A percentile compares a stretch with the other conserved stretches of the same genome.
These are phyloP conservation scores for Prosopis cineraria DNA, from an alignment of 306 rosid species.

Conservation along the genomic window DNA sequence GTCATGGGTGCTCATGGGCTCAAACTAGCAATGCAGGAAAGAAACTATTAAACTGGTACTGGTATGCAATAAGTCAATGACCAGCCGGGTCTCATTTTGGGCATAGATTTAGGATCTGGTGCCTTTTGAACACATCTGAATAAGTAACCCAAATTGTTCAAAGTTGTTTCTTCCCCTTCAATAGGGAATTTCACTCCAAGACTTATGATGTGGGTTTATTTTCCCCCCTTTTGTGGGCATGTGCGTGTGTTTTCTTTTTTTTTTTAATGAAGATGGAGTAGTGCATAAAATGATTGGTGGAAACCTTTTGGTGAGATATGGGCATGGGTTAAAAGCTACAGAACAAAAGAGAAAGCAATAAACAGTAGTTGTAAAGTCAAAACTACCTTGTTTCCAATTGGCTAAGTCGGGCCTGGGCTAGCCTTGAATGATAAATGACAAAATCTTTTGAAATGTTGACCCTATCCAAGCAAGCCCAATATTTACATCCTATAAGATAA, in stretches of 20 bases:
- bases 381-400: neutral
- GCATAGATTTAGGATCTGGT: neutral
- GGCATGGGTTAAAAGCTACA: too few relatives aligned
- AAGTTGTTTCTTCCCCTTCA: neutral
- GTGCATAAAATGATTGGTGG: too few relatives aligned
- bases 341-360: too few relatives aligned
- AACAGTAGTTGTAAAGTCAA: too few relatives aligned
- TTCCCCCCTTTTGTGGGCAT: neutral
- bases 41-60: neutral
- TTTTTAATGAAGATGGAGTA: too few relatives aligned
- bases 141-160: neutral
- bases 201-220: neutral
- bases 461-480: neutral
- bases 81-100: neutral
- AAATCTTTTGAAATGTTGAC: neutral
- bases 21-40: neutral
- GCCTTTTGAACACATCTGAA: conserved; percentile 18
- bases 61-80: neutral
- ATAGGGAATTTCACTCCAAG: neutral
- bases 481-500: neutral
- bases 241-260: too few relatives aligned
- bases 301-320: too few relatives aligned
- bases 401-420: neutral
- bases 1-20: neutral
- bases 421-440: neutral